Percentiles rank a stretch among this genome's conserved stretches.
These are phyloP conservation scores for Sonneratia caseolaris DNA, from an alignment of 345 rosid species.

Conservation along the genomic window DNA sequence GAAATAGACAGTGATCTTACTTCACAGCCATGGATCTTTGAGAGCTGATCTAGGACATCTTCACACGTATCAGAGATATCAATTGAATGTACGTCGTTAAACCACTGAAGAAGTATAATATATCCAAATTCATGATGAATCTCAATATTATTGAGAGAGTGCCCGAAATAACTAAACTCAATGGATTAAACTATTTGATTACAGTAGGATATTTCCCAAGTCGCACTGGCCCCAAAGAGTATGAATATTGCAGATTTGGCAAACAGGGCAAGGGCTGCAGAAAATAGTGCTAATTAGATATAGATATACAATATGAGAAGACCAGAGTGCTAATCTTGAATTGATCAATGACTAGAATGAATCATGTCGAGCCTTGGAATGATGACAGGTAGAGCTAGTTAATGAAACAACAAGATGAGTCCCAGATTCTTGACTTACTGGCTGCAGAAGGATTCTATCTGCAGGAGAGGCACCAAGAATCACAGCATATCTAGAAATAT, in stretches of 20 bases:
- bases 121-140: background rate
- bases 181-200: slow-evolving; percentile 8
- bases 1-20: slow-evolving; percentile 25
- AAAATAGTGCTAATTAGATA: background rate
- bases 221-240: slow-evolving; percentile 29
- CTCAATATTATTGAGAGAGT: background rate
- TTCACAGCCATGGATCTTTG: slow-evolving; percentile 60
- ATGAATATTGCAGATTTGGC: slow-evolving; percentile 36
- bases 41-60: slow-evolving; percentile 48
- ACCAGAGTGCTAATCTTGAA: background rate
- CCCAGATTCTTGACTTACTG: slow-evolving; percentile 28
- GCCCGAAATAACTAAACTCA: background rate
- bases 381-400: background rate
- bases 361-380: background rate
- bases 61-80: slow-evolving; percentile 70
- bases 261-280: slow-evolving; percentile 63
- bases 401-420: background rate
- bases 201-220: slow-evolving; percentile 71
- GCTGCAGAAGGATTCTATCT: slow-evolving; percentile 38
- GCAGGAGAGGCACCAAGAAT: slow-evolving; percentile 61
- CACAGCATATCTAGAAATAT: slow-evolving; percentile 60
- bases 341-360: background rate
- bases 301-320: background rate
- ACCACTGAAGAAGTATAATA: slow-evolving; percentile 52
- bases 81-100: slow-evolving; percentile 66